Base-by-base conservation (phyloP, 306 rosid species). In the Leucaena leucocephala region DNA sequence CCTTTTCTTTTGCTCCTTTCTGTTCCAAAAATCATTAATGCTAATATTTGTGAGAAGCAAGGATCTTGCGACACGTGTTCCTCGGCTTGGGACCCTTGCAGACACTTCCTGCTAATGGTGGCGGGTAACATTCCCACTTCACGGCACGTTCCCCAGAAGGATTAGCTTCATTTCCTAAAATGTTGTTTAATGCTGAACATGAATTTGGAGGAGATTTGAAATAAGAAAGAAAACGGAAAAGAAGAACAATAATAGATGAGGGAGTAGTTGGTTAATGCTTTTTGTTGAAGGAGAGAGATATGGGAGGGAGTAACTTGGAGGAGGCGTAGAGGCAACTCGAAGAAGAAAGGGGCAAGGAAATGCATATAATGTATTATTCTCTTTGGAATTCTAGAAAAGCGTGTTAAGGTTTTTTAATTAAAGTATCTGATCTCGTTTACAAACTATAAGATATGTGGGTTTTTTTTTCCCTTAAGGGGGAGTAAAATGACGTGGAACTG, bases 1-100 rank as follows among this genome's bases (percentile, higher is more conserved):
- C 7, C 17, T 45, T 14, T 45, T 21, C 14, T 36, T 17, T 65
- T 8, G 11, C 36, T 42, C 10, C 52, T 19, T 8, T 17, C 15
- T 19, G 38, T 3, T 39, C 14, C 70, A 6, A 35, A 14, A 38
- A 65, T 63, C 43, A 49, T 16, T 15, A 49, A 19, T 11, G 19
- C 55, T 14, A 1, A 5, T 36, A 39, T 39, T 8, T 34, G 54
- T 34, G 2, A 46, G 7, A 49, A 8, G 43, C 16, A 15, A 16
- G 34, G 62, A 71, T 71, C 45, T 71, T 49, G 21, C 75, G 33
- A 33, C 75, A 49, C 62, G 75, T 48, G 62, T 71, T 3, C 15
- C 43, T 16, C 12, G 7, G 27, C 6, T 2, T 16, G 7, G 48
- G 14, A 22, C 15, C 48, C 10, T 40, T 8, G 35, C 5, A 7